These are phyloP conservation scores for Cladosporium sp. DNA, from an alignment of 2,329 filamentous ascomycete genomes.

Conservation along the genomic window DNA sequence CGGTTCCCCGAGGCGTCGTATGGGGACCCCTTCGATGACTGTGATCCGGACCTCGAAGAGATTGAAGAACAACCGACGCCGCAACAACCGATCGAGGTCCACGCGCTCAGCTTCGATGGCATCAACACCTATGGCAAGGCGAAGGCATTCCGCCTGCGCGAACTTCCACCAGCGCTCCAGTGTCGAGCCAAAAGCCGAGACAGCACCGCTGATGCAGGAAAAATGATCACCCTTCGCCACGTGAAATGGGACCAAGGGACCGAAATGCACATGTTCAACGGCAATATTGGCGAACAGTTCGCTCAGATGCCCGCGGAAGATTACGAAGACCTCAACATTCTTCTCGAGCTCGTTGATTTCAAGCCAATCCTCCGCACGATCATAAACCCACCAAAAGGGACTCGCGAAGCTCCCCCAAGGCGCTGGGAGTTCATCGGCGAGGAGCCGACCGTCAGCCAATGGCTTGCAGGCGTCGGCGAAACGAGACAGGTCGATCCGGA, in stretches of 20 bases:
- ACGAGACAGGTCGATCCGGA: slow-evolving; percentile 16
- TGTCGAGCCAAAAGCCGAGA: background rate
- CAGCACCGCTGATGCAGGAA: background rate
- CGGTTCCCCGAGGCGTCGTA: slow-evolving; percentile 20
- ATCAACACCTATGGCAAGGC: slow-evolving; percentile 7
- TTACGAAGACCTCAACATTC: background rate
- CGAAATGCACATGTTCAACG: slow-evolving; percentile 21
- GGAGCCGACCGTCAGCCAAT: slow-evolving; percentile 16
- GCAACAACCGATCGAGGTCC: slow-evolving; percentile 3
- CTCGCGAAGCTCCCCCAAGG: background rate
- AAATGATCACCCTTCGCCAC: slow-evolving; percentile 12
- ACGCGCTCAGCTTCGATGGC: slow-evolving; percentile 14
- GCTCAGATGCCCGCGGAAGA: background rate
- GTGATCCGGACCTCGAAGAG: slow-evolving; percentile 4
- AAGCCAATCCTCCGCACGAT: background rate
- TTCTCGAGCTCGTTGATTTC: slow-evolving; percentile 2
- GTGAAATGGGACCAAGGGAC: slow-evolving; percentile 12
- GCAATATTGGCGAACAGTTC: slow-evolving; percentile 14
- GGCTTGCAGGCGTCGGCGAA: slow-evolving; percentile 21
- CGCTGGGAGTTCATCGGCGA: slow-evolving; percentile 12
- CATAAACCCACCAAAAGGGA: background rate
- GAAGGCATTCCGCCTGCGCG: slow-evolving; percentile 14
- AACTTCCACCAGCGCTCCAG: slow-evolving; percentile 11
- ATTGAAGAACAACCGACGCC: background rate
- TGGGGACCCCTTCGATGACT: slow-evolving; percentile 14